Base-by-base conservation (phyloP, 2,329 filamentous ascomycete genomes). In the Penicillium polonicum region DNA sequence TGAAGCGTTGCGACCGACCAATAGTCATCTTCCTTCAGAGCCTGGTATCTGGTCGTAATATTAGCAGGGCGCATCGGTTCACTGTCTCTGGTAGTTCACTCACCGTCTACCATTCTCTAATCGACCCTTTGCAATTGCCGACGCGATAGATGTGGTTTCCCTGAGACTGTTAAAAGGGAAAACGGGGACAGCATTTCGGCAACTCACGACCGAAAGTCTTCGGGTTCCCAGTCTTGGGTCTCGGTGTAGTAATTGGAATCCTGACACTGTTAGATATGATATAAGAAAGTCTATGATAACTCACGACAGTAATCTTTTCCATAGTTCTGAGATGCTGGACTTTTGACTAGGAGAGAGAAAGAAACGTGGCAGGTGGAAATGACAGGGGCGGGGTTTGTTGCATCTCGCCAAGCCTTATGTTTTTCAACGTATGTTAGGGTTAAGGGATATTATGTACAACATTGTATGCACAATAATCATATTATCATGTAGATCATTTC, bases 61-160 rank as follows among this genome's bases (percentile, higher is more conserved):
- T 59, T 48, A 60, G 51, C 21, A 9, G 17, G 13, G n/a, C n/a
- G 8, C 2, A 25, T 15, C 8, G 35, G 4, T 45, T 2, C 13
- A 25, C 13, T 9, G 29, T 7, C 42, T 13, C 76, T 64, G 29
- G 3, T 60, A 8, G 76, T 66, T 29, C 4, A 15, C 42, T 44
- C 15, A 63, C 61, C 61, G 48, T 52, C 61, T 60, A 8, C 61
- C 61, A 49, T 63, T 63, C 58, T 63, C 61, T 1, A 60, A 33
- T 5, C 61, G 51, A 17, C 61, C 61, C 25, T 35, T 59, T 3
- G 59, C 59, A 23, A 63, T 61, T 21, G 43, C 39, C 2, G 61
- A 63, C 3, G 59, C 54, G 12, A 63, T 43, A 48, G 61, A 63
- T 10, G 61, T 61, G 1, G 61, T 63, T 29, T 63, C 59, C 23